Evolutionary conservation across 257 asterid species (phyloP), one percentile per base, ranked within the genome.

Genomic region (Cruciata laevipes): DNA sequence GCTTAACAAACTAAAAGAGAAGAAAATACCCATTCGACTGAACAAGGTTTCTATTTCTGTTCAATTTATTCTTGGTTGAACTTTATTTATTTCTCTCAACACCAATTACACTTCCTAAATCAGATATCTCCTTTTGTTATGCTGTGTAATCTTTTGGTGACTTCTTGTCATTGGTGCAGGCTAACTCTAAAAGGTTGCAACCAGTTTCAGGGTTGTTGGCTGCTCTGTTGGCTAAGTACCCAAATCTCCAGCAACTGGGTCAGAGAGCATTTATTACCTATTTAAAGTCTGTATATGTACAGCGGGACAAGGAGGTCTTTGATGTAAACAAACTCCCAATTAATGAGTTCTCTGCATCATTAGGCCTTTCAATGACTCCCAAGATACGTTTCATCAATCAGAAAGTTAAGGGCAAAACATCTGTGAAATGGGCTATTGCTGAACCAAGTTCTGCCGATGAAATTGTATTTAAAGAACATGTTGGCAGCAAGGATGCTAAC

Each of bases 351-450:
- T 74, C 95, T 68, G 96, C 96, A 75, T 94, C 99, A 63, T 74
- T 90, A 65, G 99, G 99, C 72, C 96, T 94, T 73, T 98, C 99
- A 31, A 80, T 89, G 96, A 88, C 96, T 69, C 99, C 99, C 51
- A 90, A 85, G 71, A 76, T 94, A 68, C 87, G 96, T 37, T 87
- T 89, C 78, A 78, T 88, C 30, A 90, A 90, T 66, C 87, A 81
- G 71, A 89, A 82, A 68, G 73, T 61, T 59, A 85, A 83, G 86
- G 98, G 83, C 79, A 85, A 80, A 40, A 65, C 65, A 33, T 79
- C 85, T n/a, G 82, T 81, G 76, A 87, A 82, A 40, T 69, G 76
- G 73, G 68, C 85, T 73, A 72, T 77, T 76, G 70, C 79, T 59
- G 86, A 85, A 5, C 87, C 81, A 61, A 67, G 76, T 67, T 73